phyloP scores from a whole-genome alignment of 768 basidiomycete genomes.

The Phlegmacium glaucopus region DNA sequence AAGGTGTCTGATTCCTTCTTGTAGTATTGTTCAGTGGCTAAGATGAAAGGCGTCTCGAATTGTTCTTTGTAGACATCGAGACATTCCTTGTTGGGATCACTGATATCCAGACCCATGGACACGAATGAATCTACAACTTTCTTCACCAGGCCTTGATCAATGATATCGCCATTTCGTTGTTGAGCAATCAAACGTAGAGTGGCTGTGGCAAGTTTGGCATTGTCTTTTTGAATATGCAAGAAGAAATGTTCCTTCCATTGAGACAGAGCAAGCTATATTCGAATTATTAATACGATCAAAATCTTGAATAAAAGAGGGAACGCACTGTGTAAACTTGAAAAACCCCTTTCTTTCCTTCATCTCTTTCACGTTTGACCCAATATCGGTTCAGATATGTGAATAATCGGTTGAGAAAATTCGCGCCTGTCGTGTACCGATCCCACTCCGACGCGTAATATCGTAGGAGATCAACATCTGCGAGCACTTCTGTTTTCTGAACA shows the following conservation, averaged over 20 bases:
- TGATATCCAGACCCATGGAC: conserved; percentile 88
- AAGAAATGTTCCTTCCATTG: conserved; percentile 97
- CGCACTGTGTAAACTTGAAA: conserved; percentile 95
- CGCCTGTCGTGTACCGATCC: conserved; percentile 96
- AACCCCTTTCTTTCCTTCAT: conserved; percentile 94
- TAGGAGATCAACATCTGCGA: conserved; percentile 88
- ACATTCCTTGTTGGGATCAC: conserved; percentile 89
- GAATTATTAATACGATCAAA: conserved; percentile 2
- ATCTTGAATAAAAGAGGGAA: conserved; percentile 3
- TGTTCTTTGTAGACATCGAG: conserved; percentile 95
- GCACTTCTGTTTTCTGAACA: conserved; percentile 67
- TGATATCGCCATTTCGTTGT: conserved; percentile 92
- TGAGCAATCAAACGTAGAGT: conserved; percentile 86
- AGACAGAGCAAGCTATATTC: conserved; percentile 77
- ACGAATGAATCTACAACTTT: conserved; percentile 98
- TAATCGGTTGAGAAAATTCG: conserved; percentile 93
- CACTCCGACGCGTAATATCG: conserved; percentile 92
- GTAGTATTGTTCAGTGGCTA: conserved; percentile 90
- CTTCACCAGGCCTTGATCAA: conserved; percentile 96
- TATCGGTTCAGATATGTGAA: conserved; percentile 98
- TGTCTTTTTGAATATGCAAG: conserved; percentile 74
- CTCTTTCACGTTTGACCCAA: conserved; percentile 98
- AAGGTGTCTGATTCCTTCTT: conserved; percentile 90
- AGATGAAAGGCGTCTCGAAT: conserved; percentile 87
- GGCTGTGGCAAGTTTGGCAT: conserved; percentile 80